Percentiles rank a stretch among this genome's conserved stretches.
phyloP scores from a whole-genome alignment of 371 early-diverging fungal genomes.

The Fennellomyces sp. region DNA sequence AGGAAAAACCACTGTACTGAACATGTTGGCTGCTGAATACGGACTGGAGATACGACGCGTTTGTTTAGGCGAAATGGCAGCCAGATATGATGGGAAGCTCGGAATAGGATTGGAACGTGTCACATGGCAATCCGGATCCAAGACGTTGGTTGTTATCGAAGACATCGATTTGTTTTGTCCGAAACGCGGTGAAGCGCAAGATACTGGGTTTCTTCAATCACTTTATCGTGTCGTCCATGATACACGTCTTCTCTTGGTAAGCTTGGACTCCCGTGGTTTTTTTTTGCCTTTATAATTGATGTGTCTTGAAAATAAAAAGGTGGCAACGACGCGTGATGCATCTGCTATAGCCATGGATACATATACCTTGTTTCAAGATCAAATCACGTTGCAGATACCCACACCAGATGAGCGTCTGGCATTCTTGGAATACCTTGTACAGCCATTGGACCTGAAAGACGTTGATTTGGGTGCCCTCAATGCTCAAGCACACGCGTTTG shows the following conservation, averaged over 20 bases:
- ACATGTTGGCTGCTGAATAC: constrained; percentile 25
- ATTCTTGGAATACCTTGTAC: constrained; percentile 36
- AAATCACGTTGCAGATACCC: constrained; percentile 53
- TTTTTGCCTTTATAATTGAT: too few species aligned
- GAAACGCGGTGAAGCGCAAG: constrained; percentile 32
- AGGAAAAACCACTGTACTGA: constrained; percentile 43
- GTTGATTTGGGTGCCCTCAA: constrained; percentile 28
- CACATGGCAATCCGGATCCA: constrained; percentile 21
- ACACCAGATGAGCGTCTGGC: constrained; percentile 52
- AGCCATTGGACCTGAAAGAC: background rate
- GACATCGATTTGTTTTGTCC: constrained; percentile 62
- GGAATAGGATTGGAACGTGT: constrained; percentile 38
- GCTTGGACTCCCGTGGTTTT: background rate
- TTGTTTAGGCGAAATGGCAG: constrained; percentile 40
- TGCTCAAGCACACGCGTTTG: constrained; percentile 55
- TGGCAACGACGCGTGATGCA: constrained; percentile 20
- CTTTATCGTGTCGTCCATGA: constrained; percentile 7
- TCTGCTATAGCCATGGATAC: constrained; percentile 8
- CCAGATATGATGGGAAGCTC: constrained; percentile 36
- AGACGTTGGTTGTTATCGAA: constrained; percentile 47
- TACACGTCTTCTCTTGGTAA: constrained; percentile 17
- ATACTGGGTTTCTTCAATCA: constrained; percentile 29
- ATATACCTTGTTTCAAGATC: constrained; percentile 30
- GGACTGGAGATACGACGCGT: constrained; percentile 19
- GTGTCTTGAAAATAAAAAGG: constrained; percentile 2